These are phyloP conservation scores for Beauveria bassiana DNA, from an alignment of 2,329 filamentous ascomycete species.

Conservation along the genomic window DNA sequence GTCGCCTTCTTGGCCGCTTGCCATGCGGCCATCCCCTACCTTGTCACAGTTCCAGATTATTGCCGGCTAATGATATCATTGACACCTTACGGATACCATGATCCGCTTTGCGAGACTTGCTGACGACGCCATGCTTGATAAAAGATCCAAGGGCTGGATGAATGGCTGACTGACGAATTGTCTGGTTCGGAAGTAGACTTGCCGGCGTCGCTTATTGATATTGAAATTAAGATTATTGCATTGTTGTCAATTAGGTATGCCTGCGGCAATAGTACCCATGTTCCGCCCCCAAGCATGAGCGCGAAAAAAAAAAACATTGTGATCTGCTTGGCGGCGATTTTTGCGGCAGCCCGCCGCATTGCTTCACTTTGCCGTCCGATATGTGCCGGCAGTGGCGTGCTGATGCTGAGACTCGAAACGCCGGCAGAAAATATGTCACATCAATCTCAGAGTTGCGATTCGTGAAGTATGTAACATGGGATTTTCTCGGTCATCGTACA, in stretches of 20 bases:
- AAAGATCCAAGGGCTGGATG: background rate
- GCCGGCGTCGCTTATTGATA: background rate
- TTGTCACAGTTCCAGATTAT: conserved; percentile 11
- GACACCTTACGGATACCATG: background rate
- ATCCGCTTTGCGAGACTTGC: background rate
- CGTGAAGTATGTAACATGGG: background rate
- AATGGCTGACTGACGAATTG: background rate
- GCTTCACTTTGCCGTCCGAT: background rate
- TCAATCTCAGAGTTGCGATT: background rate
- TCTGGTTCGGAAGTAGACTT: background rate
- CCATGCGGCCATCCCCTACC: conserved; percentile 8
- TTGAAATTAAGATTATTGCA: background rate
- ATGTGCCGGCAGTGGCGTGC: background rate
- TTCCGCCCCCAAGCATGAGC: conserved; percentile 5
- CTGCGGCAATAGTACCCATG: conserved; percentile 4
- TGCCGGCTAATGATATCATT: conserved; percentile 9
- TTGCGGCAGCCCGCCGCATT: background rate
- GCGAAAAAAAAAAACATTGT: background rate
- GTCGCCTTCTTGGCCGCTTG: background rate
- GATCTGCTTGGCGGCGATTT: background rate
- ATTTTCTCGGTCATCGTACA: conserved; percentile 3
- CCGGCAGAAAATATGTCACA: background rate
- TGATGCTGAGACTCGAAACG: background rate
- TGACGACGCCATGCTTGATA: background rate
- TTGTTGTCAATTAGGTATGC: background rate